Conservation (phyloP, 306 rosid genomes). For the Quercus berberidifolia region DNA sequence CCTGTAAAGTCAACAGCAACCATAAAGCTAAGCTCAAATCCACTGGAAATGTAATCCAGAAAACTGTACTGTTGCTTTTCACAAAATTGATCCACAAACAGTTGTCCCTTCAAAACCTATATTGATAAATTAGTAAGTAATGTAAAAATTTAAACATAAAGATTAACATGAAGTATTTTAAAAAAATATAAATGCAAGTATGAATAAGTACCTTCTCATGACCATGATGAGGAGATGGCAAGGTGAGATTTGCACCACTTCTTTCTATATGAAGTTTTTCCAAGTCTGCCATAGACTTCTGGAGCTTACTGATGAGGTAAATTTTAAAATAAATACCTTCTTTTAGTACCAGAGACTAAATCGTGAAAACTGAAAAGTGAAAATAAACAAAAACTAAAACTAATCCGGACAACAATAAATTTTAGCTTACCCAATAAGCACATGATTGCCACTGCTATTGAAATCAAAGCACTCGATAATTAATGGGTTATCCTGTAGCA, state of each 20-base stretch:
- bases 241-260: conserved; percentile 40
- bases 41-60: conserved; percentile 79
- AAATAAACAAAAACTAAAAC: not conserved
- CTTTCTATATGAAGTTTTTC: conserved; percentile 50
- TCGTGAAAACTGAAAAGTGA: not conserved
- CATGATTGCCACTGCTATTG: conserved; percentile 73
- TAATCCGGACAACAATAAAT: not conserved
- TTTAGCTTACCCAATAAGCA: conserved; percentile 62
- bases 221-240: conserved; percentile 39
- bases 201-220: conserved; percentile 55
- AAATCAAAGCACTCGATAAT: conserved; percentile 88
- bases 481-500: conserved; percentile 71
- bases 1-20: conserved; percentile 93
- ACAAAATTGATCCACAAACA: conserved; percentile 64
- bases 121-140: not conserved
- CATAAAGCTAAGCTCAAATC: conserved; percentile 90
- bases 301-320: conserved; percentile 47
- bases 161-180: not conserved
- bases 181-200: not conserved
- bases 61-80: conserved; percentile 74
- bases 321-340: not conserved
- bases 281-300: conserved; percentile 65
- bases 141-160: not conserved
- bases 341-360: not conserved
- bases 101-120: conserved; percentile 72